phyloP scores from a whole-genome alignment of 331 rosid genomes.

The Malus hybrid region DNA sequence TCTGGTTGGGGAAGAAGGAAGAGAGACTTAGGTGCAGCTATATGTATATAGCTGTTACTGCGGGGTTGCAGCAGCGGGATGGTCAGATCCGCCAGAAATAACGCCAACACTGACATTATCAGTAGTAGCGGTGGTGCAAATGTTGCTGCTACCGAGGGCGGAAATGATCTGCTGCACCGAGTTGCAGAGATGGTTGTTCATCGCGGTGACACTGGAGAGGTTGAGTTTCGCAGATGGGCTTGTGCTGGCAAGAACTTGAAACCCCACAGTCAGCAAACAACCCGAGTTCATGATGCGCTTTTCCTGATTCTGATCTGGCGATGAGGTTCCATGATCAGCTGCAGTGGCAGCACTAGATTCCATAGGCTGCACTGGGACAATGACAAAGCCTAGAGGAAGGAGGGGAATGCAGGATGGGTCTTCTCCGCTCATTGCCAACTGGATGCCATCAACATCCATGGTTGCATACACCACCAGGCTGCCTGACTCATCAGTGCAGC shows the following conservation, averaged over 20 bases:
- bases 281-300: neutral
- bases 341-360: slow-evolving; percentile 1
- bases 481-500: slow-evolving; percentile 80
- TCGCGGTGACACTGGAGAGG: slow-evolving; percentile 68
- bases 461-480: slow-evolving; percentile 71
- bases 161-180: slow-evolving; percentile 68
- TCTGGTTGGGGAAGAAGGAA: neutral
- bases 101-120: slow-evolving; percentile 8
- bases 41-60: slow-evolving; percentile 9
- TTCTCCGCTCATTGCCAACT: slow-evolving; percentile 81
- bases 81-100: slow-evolving; percentile 24
- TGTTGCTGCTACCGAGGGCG: slow-evolving; percentile 32
- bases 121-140: neutral
- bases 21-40: neutral
- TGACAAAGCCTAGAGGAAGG: slow-evolving; percentile 77
- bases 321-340: neutral
- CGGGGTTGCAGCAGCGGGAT: slow-evolving; percentile 10
- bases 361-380: slow-evolving; percentile 34
- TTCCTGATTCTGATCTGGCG: neutral
- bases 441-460: slow-evolving; percentile 77
- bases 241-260: slow-evolving; percentile 78
- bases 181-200: slow-evolving; percentile 79
- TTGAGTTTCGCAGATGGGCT: slow-evolving; percentile 71
- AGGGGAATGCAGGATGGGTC: slow-evolving; percentile 85
- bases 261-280: slow-evolving; percentile 73